These are phyloP conservation scores for Colletotrichum karsti DNA, from an alignment of 2,329 filamentous ascomycete genomes.

Conservation along the genomic window DNA sequence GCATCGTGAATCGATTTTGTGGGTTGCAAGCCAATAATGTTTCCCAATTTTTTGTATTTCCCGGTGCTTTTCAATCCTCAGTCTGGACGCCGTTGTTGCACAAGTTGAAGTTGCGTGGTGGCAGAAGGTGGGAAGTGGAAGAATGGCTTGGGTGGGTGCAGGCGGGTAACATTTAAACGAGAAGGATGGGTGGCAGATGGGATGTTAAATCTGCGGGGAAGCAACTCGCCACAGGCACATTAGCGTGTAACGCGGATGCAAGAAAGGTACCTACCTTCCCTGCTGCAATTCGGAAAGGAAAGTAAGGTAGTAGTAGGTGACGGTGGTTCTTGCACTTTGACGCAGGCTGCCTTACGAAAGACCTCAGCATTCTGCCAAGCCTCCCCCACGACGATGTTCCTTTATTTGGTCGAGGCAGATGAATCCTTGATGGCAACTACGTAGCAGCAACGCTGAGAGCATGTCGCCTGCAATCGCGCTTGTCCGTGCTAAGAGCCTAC, in stretches of 20 bases:
- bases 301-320: neutral
- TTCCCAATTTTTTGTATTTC: neutral
- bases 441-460: neutral
- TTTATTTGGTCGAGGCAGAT: neutral
- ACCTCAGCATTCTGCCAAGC: neutral
- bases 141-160: neutral
- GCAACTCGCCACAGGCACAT: constrained; percentile 23
- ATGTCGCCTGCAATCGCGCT: neutral
- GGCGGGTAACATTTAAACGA: constrained; percentile 18
- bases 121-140: constrained; percentile 4
- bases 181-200: constrained; percentile 11
- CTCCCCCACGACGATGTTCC: neutral
- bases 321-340: neutral
- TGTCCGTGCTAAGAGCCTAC: constrained; percentile 2
- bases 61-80: neutral
- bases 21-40: neutral
- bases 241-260: constrained; percentile 24
- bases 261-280: constrained; percentile 14
- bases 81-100: neutral
- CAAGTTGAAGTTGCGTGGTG: neutral
- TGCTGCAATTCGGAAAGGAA: constrained; percentile 1
- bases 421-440: neutral
- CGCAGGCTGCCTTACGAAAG: neutral
- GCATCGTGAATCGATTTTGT: constrained; percentile 8
- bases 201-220: constrained; percentile 26